These are phyloP conservation scores for Tuber brumale DNA, from an alignment of 495 filamentous ascomycete genomes.

Conservation along the genomic window DNA sequence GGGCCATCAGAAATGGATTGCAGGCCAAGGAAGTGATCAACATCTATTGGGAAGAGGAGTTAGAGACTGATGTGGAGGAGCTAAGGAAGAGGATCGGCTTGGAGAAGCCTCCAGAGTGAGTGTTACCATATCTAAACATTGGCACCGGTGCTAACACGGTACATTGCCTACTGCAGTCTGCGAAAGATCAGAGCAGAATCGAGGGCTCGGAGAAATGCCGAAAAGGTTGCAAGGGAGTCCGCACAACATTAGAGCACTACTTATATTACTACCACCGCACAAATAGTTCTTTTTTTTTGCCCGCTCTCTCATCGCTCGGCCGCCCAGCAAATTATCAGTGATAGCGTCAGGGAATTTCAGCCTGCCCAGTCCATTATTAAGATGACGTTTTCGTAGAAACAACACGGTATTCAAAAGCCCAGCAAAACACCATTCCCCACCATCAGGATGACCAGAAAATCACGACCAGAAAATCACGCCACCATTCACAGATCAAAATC, in stretches of 20 bases:
- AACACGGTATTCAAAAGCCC: background rate
- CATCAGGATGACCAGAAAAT: background rate
- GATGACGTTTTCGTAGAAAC: background rate
- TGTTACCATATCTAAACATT: background rate
- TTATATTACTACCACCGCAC: background rate
- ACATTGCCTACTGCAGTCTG: conserved; percentile 46
- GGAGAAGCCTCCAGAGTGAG: conserved; percentile 72
- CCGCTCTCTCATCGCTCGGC: background rate
- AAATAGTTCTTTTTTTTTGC: background rate
- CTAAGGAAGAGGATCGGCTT: conserved; percentile 68
- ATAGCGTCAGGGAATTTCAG: background rate
- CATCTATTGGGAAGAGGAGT: conserved; percentile 95
- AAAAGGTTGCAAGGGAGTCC: conserved; percentile 48
- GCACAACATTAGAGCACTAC: background rate
- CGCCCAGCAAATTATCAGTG: background rate
- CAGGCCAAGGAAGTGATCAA: conserved; percentile 77
- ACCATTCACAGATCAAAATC: conserved; percentile 62
- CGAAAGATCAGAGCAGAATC: conserved; percentile 67
- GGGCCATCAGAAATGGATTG: conserved; percentile 81
- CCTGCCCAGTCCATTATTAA: background rate
- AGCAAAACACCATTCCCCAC: background rate
- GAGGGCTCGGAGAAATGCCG: conserved; percentile 59
- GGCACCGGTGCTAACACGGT: background rate
- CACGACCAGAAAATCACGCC: background rate
- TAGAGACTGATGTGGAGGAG: conserved; percentile 76